These are phyloP conservation scores for Canavalia ensiformis DNA, from an alignment of 306 rosid genomes.

Conservation along the genomic window DNA sequence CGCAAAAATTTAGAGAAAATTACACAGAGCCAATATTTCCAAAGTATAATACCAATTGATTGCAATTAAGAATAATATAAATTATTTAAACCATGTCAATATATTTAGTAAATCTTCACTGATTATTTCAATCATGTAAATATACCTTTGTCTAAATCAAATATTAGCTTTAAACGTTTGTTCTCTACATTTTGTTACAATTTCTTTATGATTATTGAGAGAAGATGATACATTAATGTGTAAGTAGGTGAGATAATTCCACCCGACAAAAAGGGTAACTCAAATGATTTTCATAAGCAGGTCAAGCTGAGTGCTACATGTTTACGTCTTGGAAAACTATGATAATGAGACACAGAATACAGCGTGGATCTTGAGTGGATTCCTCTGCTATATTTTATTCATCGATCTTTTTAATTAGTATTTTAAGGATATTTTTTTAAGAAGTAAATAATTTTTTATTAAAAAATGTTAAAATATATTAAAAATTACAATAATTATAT, in stretches of 20 bases:
- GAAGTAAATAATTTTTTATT: no score
- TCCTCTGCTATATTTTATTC: background rate
- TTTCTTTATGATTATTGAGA: background rate
- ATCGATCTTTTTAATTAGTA: no score
- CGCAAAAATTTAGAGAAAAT: background rate
- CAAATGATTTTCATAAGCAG: conserved; percentile 48
- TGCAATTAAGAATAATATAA: no score
- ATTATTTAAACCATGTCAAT: no score
- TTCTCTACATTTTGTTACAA: background rate
- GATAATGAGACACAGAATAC: background rate
- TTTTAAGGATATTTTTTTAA: no score
- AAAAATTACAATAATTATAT: no score
- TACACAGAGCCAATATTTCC: background rate
- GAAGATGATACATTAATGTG: conserved; percentile 34
- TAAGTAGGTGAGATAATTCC: background rate
- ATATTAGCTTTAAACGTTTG: background rate
- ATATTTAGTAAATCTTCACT: background rate
- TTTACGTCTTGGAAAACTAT: background rate
- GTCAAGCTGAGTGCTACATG: conserved; percentile 17
- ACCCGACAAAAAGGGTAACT: conserved; percentile 44
- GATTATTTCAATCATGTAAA: background rate
- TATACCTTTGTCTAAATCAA: background rate
- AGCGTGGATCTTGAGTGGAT: conserved; percentile 39
- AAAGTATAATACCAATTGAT: no score
- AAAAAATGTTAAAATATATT: no score